Conservation (phyloP, 2,329 filamentous ascomycete genomes). For the Triangularia setosa region DNA sequence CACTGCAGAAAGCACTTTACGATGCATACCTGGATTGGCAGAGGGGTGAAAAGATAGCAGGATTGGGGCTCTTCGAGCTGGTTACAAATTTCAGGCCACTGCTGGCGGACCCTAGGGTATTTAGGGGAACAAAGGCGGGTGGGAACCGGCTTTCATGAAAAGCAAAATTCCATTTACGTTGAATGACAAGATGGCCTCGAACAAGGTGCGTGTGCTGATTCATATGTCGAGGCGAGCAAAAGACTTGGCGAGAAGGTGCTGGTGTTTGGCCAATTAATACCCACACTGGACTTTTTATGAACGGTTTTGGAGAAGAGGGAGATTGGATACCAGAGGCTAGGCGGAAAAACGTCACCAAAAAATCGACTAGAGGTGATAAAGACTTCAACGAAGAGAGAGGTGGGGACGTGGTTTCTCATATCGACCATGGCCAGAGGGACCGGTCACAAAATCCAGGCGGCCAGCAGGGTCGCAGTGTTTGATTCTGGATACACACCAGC, state of each 20-base stretch:
- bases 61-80: not conserved
- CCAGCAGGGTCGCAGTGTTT: not conserved
- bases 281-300: not conserved
- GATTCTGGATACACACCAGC: not conserved
- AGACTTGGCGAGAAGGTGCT: not conserved
- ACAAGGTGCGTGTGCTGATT: not conserved
- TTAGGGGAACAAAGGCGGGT: not conserved
- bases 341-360: not conserved
- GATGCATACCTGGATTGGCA: not conserved
- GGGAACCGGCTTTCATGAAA: not conserved
- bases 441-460: not conserved
- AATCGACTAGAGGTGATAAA: not conserved
- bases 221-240: not conserved
- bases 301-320: not conserved
- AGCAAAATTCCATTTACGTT: not conserved
- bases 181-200: not conserved
- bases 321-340: not conserved
- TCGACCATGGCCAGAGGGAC: not conserved
- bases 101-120: not conserved
- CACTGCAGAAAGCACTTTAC: not conserved
- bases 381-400: not conserved
- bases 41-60: not conserved
- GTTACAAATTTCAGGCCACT: not conserved
- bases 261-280: not conserved
- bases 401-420: not conserved